Percentiles rank a stretch among this genome's conserved stretches.
Conservation (phyloP, 129 eudicot genomes). For the Rutidosis leptorrhynchoides region DNA sequence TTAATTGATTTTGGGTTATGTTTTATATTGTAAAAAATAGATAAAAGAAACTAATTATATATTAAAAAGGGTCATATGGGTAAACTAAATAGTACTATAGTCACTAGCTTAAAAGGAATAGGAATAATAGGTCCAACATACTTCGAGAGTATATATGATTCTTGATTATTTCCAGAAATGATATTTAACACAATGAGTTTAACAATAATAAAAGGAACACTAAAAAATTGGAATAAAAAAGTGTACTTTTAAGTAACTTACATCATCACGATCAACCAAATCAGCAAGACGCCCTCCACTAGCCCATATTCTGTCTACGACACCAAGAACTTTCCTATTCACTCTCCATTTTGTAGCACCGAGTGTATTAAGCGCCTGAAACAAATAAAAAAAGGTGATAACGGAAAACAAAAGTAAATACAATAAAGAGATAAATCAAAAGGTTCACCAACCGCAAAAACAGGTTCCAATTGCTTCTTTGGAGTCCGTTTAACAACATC, state of each 20-base stretch:
- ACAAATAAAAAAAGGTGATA: slow-evolving; percentile 7
- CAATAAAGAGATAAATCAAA: slow-evolving; percentile 1
- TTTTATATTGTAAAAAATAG: no score
- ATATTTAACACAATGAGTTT: not conserved
- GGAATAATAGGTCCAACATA: not conserved
- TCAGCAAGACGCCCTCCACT: slow-evolving; percentile 83
- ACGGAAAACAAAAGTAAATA: not conserved
- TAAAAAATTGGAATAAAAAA: not conserved
- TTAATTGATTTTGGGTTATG: no score
- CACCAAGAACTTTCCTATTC: slow-evolving; percentile 69
- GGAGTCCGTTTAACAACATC: slow-evolving; percentile 67
- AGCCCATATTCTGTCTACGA: slow-evolving; percentile 91
- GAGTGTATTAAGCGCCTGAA: slow-evolving; percentile 88
- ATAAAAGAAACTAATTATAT: no score
- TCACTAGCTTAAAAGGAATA: no score
- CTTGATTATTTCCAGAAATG: not conserved
- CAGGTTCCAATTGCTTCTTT: slow-evolving; percentile 57
- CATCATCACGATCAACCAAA: slow-evolving; percentile 94
- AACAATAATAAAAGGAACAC: no score
- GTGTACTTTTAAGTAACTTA: slow-evolving; percentile 23
- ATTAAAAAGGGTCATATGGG: no score
- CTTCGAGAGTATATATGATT: not conserved
- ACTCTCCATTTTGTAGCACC: slow-evolving; percentile 96
- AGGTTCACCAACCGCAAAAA: slow-evolving; percentile 54
- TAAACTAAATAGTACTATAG: no score